Evolutionary conservation across 2,329 filamentous ascomycete genomes (phyloP), one percentile per base, ranked within the genome.

Genomic region (Diplocarpon rosae): DNA sequence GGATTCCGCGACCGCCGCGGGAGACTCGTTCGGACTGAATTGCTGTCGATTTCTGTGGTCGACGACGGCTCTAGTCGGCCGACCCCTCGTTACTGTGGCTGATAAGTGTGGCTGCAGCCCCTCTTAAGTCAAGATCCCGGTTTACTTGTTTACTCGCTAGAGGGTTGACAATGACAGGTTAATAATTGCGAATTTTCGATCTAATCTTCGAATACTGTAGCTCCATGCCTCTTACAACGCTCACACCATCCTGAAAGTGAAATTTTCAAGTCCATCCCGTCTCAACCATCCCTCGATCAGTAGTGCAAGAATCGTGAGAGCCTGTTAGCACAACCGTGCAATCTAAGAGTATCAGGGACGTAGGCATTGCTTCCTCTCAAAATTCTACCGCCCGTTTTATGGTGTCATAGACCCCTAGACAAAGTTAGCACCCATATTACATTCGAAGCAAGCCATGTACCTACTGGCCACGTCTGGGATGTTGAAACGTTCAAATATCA

Each of bases 401-500:
- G 15, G 46, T 55, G 54, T 63, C 60, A 48, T 63, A 63, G 8
- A 63, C 52, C 38, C 61, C 60, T 62, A 42, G 14, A 14, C 15
- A 10, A 9, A 6, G 27, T 55, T 37, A 59, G 58, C 20, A 43
- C 29, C 13, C 14, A 4, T 7, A n/a, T n/a, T n/a, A 1, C 34
- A 42, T 24, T 12, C 13, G 27, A 10, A 3, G 24, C 8, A 13
- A 31, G 11, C 10, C 9, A n/a, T 8, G 12, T 30, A 73, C 78
- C 72, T 65, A 83, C 80, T 72, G 15, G 76, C 71, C 54, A 85
- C 77, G 65, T 86, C 82, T 2, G 82, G 82, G 45, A 85, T 68
- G 55, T 82, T 73, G 50, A 77, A 76, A 52, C 67, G 67, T 59
- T 86, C 82, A 61, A 74, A 85, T 11, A 74, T 66, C 52, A 86